These are phyloP conservation scores for Rhodotorula glutinis DNA, from an alignment of 1,284 basidiomycete species.

Conservation along the genomic window DNA sequence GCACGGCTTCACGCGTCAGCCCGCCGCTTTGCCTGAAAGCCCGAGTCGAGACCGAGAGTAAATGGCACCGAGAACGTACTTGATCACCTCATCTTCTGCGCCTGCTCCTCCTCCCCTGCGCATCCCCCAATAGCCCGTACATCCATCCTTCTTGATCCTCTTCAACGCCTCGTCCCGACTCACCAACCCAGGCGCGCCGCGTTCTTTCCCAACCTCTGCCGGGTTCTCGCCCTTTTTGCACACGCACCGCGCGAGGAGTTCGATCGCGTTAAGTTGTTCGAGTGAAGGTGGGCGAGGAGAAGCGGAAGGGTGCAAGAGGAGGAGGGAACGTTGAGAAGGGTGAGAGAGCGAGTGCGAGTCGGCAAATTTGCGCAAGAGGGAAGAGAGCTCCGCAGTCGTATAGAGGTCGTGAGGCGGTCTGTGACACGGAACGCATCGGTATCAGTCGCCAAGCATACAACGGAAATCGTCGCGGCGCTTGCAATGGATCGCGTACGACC, in stretches of 20 bases:
- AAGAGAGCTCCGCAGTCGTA: constrained; percentile 57
- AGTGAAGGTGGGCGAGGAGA: constrained; percentile 3
- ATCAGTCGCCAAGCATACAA: no score
- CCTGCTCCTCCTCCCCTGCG: constrained; percentile 49
- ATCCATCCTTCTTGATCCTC: constrained; percentile 56
- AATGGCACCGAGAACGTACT: constrained; percentile 49
- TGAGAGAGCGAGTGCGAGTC: constrained; percentile 60
- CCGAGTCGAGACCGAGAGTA: no score
- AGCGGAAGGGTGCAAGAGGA: constrained; percentile 58
- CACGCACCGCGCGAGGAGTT: constrained; percentile 45
- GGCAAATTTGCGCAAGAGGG: constrained; percentile 63
- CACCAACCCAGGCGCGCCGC: constrained; percentile 57
- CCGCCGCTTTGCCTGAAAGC: no score
- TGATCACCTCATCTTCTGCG: constrained; percentile 50
- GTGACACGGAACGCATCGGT: neutral
- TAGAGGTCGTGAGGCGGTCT: constrained; percentile 52
- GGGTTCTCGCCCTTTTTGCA: constrained; percentile 44
- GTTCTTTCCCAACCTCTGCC: constrained; percentile 67
- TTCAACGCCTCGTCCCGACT: constrained; percentile 66
- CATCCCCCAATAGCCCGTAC: constrained; percentile 66
- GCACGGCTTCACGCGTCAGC: neutral
- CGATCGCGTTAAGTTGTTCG: constrained; percentile 54
- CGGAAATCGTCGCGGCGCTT: no score
- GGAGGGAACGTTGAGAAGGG: constrained; percentile 61
- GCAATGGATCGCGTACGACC: neutral